phyloP scores from a whole-genome alignment of 257 asterid species.

The Scutellaria barbata region DNA sequence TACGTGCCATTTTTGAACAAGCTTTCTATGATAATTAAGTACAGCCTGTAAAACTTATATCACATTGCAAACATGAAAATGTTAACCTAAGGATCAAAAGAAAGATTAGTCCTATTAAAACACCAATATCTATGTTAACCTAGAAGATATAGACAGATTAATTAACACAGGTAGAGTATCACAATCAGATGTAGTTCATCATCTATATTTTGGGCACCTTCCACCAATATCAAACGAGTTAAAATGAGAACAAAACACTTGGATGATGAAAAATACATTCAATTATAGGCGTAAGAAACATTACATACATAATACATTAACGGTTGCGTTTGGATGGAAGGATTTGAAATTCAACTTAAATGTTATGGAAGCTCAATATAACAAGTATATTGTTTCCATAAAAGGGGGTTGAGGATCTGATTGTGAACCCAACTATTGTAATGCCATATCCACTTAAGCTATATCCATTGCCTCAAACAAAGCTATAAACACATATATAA shows the following conservation, averaged over 20 bases:
- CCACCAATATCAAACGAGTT: neutral
- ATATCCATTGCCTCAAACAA: neutral
- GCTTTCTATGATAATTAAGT: no score
- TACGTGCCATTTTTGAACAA: no score
- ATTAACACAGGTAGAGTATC: no score
- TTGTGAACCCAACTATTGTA: neutral
- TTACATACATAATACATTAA: no score
- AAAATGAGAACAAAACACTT: constrained; percentile 9
- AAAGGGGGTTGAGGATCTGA: constrained; percentile 4
- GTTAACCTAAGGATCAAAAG: no score
- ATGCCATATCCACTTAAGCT: neutral
- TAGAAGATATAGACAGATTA: no score
- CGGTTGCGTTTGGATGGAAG: neutral
- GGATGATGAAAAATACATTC: no score
- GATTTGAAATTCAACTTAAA: neutral
- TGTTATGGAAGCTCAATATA: constrained; percentile 8
- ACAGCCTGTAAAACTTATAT: no score
- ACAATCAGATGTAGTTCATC: neutral
- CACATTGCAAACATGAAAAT: no score
- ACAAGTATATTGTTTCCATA: neutral
- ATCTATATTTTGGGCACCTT: neutral
- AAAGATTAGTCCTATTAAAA: no score
- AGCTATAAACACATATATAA: neutral
- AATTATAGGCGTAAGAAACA: no score
- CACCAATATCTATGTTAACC: no score